Evolutionary conservation across 2,329 filamentous ascomycete genomes (phyloP), one percentile per base, ranked within the genome.

Genomic region (Ophiostoma sp.): DNA sequence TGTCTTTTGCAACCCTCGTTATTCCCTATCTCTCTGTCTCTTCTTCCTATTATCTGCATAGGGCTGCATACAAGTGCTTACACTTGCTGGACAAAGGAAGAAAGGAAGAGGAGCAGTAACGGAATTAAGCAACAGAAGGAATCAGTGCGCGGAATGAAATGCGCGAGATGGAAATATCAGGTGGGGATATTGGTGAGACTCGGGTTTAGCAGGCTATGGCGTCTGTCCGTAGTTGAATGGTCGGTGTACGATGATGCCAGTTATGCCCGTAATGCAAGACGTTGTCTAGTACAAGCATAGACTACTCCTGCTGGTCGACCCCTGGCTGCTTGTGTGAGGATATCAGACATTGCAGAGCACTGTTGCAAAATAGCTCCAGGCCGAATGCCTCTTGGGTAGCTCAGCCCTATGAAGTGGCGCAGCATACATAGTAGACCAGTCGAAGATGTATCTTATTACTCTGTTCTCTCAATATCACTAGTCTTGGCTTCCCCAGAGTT

Each of bases 351-450:
- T 1, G 27, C 39, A 4, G 2, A 39, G 36, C 6, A n/a, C 48
- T 54, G 20, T 23, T 27, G 17, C 17, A 8, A 57, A 31, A 57
- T 11, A 3, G 52, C 48, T 57, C 52, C 27, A 31, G n/a, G n/a
- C 11, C 5, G 23, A 20, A 62, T 39, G 33, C 31, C 36, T 48
- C 44, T 48, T 20, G 54, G 10, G 33, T 36, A 36, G 60, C 60
- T 64, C 60, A 64, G 60, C 60, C 60, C 60, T 64, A 64, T 64
- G 60, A 20, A 64, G 60, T 64, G 15, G 60, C 33, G 60, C 60
- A 64, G 60, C 15, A 8, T 27, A n/a, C n/a, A n/a, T n/a, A n/a
- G n/a, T n/a, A 57, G n/a, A 57, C 23, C 10, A 11, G 23, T 57
- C 11, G 11, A 57, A 17, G 11, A 20, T 6, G 17, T 5, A 4